Evolutionary conservation across 2,329 filamentous ascomycete genomes (phyloP), one percentile per base, ranked within the genome.

Genomic region (Fusarium hostae): DNA sequence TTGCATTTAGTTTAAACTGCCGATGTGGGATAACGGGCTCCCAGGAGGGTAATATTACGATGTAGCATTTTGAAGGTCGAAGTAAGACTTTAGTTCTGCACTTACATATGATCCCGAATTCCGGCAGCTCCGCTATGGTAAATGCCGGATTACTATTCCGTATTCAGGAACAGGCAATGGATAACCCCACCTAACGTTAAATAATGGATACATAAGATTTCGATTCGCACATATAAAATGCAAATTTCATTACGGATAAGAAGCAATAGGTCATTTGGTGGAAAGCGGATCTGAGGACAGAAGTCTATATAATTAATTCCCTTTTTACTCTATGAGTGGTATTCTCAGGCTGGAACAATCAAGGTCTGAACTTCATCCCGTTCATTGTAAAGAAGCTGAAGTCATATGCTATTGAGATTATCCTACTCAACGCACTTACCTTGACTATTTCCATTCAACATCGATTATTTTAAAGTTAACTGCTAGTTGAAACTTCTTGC

Each of bases 111-210:
- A 11, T 3, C 4, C n/a, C 12, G 22, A 16, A 16, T 8, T 37
- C 22, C 18, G 22, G 4, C 0, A 20, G 12, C 12, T 37, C 22
- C 32, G 37, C 22, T n/a, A 5, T 1, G 1, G 2, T 2, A 51
- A 16, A 51, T 37, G 32, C 48, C 32, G 32, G 18, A 18, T 22
- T 48, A 10, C 45, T 32, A 48, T 48, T 32, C 20, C 15, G 13
- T 48, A 32, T 32, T 3, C 28, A 34, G n/a, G 45, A 32, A 50
- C 45, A 22, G 15, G 45, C 8, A 18, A 34, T 24, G 15, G 28
- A 22, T 15, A 48, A 32, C n/a, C n/a, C 45, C n/a, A 34, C 28
- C 15, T 0, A 34, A 24, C 15, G 28, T 24, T 50, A 50, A 50
- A 32, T 50, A 32, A 32, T 50, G 45, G 45, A 24, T 18, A 32